phyloP scores from a whole-genome alignment of 139 green algal species.

The Protoeuglena noctilucae region DNA sequence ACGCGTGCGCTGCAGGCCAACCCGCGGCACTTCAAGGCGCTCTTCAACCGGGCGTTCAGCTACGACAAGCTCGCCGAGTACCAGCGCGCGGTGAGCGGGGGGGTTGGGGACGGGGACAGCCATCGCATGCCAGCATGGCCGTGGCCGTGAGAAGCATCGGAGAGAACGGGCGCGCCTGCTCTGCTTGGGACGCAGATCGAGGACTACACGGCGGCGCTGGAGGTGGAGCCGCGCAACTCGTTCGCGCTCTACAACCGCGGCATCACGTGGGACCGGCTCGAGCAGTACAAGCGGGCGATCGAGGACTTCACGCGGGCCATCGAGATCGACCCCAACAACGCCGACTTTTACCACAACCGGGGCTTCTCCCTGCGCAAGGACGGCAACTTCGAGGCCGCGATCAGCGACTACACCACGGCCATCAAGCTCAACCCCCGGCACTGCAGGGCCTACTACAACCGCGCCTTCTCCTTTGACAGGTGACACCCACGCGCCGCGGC shows the following conservation, averaged over 20 bases:
- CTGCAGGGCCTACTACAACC: constrained; percentile 65
- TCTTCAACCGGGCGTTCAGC: constrained; percentile 75
- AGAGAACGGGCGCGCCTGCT: too few relatives aligned
- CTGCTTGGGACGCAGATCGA: constrained; percentile 20
- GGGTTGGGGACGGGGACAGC: background rate
- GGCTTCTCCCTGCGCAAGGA: constrained; percentile 71
- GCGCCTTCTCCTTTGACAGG: constrained; percentile 43
- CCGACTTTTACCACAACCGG: constrained; percentile 78
- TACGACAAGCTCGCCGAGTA: constrained; percentile 46
- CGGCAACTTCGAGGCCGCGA: constrained; percentile 42
- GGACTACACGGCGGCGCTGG: constrained; percentile 50
- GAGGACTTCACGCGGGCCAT: constrained; percentile 56
- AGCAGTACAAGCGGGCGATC: constrained; percentile 40
- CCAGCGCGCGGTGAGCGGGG: background rate
- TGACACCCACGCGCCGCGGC: constrained; percentile 10
- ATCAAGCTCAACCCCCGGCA: constrained; percentile 50
- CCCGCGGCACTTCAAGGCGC: constrained; percentile 55
- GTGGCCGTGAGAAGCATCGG: too few relatives aligned
- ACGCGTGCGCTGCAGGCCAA: constrained; percentile 32
- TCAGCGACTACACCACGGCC: constrained; percentile 56
- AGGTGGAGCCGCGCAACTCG: constrained; percentile 34
- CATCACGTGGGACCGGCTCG: constrained; percentile 46
- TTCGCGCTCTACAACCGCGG: constrained; percentile 71
- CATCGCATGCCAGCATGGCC: too few relatives aligned
- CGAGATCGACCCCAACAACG: constrained; percentile 37